phyloP scores from a whole-genome alignment of 1,284 basidiomycete species.

The Austropuccinia psidii region DNA sequence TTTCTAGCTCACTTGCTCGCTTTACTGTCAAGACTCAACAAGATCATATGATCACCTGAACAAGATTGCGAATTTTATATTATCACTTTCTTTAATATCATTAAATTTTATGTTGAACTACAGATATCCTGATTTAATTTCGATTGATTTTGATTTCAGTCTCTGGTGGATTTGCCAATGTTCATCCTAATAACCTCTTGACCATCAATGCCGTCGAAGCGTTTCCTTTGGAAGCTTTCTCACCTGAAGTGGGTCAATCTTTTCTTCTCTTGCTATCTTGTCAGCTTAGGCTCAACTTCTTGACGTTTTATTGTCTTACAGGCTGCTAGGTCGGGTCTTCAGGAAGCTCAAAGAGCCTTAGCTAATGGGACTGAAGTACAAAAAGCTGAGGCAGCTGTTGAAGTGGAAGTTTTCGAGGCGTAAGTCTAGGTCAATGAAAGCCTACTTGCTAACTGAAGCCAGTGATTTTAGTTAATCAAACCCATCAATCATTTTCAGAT shows the following conservation, averaged over 20 bases:
- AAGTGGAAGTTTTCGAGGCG: slow-evolving; percentile 35
- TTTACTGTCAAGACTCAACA: background rate
- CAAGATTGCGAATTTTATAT: background rate
- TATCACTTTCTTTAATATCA: background rate
- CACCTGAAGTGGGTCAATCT: slow-evolving; percentile 61
- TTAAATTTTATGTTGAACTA: background rate
- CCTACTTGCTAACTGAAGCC: background rate
- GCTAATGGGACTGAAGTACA: slow-evolving; percentile 77
- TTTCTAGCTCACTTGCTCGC: background rate
- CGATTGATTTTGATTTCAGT: slow-evolving; percentile 53
- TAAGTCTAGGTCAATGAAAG: slow-evolving; percentile 11
- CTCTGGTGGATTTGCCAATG: slow-evolving; percentile 92
- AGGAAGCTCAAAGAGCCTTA: slow-evolving; percentile 78
- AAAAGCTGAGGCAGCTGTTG: slow-evolving; percentile 57
- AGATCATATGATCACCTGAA: background rate
- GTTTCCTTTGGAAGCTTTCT: slow-evolving; percentile 84
- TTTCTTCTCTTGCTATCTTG: background rate
- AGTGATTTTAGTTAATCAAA: no score
- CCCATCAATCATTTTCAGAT: background rate
- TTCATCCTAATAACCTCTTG: slow-evolving; percentile 93
- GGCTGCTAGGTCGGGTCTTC: slow-evolving; percentile 81
- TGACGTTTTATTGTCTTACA: slow-evolving; percentile 47
- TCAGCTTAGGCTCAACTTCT: background rate
- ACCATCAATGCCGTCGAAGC: slow-evolving; percentile 97
- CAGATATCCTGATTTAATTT: background rate